Conservation (phyloP, 2,329 filamentous ascomycete species). For the Calonectria multiphialidica region DNA sequence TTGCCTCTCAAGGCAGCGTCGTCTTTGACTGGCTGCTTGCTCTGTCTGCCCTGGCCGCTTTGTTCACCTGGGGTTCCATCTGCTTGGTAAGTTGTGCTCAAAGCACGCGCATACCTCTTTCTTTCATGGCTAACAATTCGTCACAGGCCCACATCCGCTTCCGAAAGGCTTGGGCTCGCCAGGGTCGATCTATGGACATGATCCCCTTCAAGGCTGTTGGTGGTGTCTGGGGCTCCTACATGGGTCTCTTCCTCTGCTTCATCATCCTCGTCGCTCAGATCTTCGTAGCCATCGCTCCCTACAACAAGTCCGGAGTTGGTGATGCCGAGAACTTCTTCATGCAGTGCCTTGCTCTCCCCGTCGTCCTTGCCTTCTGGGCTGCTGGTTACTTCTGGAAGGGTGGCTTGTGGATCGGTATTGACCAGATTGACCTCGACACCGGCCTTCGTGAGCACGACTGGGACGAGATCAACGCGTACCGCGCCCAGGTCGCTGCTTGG, state of each 20-base stretch:
- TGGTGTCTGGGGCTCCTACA: conserved; percentile 72
- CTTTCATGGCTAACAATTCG: not conserved
- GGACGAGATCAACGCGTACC: conserved; percentile 69
- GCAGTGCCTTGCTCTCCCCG: conserved; percentile 64
- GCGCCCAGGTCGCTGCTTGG: conserved; percentile 59
- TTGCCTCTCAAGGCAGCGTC: conserved; percentile 57
- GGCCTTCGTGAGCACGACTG: conserved; percentile 74
- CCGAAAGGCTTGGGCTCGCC: conserved; percentile 68
- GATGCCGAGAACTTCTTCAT: conserved; percentile 66
- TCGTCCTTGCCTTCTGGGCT: conserved; percentile 67
- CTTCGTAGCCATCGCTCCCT: conserved; percentile 60
- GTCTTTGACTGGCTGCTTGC: conserved; percentile 76
- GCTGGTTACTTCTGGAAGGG: conserved; percentile 75
- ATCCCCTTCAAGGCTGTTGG: conserved; percentile 72
- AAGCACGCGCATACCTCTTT: too few relatives aligned
- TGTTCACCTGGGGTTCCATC: conserved; percentile 77
- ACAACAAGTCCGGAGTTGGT: conserved; percentile 44
- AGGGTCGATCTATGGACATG: conserved; percentile 72
- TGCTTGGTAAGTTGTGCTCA: conserved; percentile 59
- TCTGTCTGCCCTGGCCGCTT: conserved; percentile 70
- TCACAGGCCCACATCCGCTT: conserved; percentile 70
- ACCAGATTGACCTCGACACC: conserved; percentile 75
- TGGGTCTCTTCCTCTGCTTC: conserved; percentile 69
- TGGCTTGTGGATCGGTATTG: conserved; percentile 66
- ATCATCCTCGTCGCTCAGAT: conserved; percentile 66